Percentiles rank a stretch among this genome's conserved stretches.
Conservation (phyloP, 305 asterid species). For the Fraxinus velutina region DNA sequence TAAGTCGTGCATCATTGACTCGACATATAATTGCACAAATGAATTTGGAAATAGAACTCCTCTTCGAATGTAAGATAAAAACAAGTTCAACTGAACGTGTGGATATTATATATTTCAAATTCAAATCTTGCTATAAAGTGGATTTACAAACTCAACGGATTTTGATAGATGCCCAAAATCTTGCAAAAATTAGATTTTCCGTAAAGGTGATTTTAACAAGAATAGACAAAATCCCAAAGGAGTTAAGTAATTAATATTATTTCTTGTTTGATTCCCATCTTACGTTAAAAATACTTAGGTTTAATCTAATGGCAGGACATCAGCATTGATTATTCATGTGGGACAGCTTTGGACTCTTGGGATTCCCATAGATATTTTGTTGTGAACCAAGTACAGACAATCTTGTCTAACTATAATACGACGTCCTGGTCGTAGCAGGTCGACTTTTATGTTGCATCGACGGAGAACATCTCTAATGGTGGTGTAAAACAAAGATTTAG, state of each 20-base stretch:
- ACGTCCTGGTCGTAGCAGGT: not conserved
- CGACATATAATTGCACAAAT: not conserved
- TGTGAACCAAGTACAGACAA: constrained; percentile 16
- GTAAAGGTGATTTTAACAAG: not conserved
- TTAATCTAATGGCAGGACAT: constrained; percentile 17
- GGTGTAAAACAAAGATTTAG: not conserved
- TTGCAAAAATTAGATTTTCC: not conserved
- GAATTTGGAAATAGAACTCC: not conserved
- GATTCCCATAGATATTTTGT: constrained; percentile 38
- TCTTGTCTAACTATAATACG: constrained; percentile 7
- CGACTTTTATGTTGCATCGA: not conserved
- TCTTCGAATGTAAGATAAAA: not conserved
- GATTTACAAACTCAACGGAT: not conserved
- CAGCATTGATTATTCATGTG: constrained; percentile 30
- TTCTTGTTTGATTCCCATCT: constrained; percentile 3
- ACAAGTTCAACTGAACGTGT: not conserved
- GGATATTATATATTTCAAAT: not conserved
- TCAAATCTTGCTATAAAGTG: not conserved
- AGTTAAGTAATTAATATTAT: constrained; percentile 1
- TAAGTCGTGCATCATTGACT: not conserved
- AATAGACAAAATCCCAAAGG: not conserved
- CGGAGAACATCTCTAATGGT: not conserved
- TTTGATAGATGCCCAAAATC: not conserved
- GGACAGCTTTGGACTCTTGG: constrained; percentile 33
- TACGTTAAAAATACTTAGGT: constrained; percentile 10